Evolutionary conservation across 2,329 filamentous ascomycete genomes (phyloP).

Genomic region (Aspergillus intermedius): DNA sequence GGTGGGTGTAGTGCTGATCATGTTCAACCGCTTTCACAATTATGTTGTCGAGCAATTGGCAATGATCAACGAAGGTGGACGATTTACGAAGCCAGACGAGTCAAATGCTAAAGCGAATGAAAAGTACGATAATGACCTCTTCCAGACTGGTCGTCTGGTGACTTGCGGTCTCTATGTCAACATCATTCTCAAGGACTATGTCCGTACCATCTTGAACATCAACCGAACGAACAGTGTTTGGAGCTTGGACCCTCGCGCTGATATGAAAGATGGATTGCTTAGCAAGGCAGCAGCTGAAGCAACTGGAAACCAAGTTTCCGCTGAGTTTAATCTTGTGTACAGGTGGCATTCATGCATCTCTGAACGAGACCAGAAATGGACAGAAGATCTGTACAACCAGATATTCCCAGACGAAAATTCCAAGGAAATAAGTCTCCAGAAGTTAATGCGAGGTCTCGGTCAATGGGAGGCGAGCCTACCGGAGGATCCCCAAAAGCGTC

Average conservation of each 20-base stretch:
- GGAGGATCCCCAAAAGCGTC: slow-evolving; percentile 42
- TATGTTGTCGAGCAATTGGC: slow-evolving; percentile 58
- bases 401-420: slow-evolving; percentile 38
- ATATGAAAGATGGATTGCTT: slow-evolving; percentile 45
- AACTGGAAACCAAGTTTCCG: slow-evolving; percentile 60
- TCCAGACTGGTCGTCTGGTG: slow-evolving; percentile 52
- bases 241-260: slow-evolving; percentile 58
- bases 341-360: slow-evolving; percentile 59
- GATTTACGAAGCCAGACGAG: slow-evolving; percentile 53
- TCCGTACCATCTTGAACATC: slow-evolving; percentile 55
- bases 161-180: slow-evolving; percentile 52
- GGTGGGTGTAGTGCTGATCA: slow-evolving; percentile 60
- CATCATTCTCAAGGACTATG: slow-evolving; percentile 53
- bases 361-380: slow-evolving; percentile 56
- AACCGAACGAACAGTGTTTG: slow-evolving; percentile 54
- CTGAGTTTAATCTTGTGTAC: slow-evolving; percentile 63
- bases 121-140: slow-evolving; percentile 40
- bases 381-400: slow-evolving; percentile 48
- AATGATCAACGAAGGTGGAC: slow-evolving; percentile 60
- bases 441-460: slow-evolving; percentile 35
- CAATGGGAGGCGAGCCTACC: slow-evolving; percentile 37
- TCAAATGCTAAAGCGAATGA: slow-evolving; percentile 29
- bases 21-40: slow-evolving; percentile 67
- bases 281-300: slow-evolving; percentile 47
- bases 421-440: slow-evolving; percentile 27